Evolutionary conservation across 495 filamentous ascomycete genomes (phyloP).

Genomic region (Neurospora hispaniola): DNA sequence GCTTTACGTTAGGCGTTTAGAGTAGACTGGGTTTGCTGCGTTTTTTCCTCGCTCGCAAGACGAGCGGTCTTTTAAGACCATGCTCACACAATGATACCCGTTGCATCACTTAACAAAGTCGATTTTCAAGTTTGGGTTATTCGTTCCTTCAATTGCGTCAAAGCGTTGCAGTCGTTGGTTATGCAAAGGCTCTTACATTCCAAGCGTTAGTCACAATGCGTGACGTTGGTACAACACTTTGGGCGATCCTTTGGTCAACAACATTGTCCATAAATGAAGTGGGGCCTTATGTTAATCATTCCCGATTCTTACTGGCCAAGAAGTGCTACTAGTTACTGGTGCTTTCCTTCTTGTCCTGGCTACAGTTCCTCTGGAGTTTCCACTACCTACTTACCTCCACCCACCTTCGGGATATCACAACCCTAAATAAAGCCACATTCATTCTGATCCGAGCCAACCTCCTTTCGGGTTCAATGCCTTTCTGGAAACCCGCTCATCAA

Average conservation of each 20-base stretch:
- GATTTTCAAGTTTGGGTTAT: neutral
- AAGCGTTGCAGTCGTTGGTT: neutral
- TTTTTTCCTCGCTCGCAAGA: neutral
- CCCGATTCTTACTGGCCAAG: neutral
- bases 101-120: conserved; percentile 3
- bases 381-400: neutral
- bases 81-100: conserved; percentile 14
- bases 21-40: neutral
- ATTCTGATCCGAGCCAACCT: neutral
- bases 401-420: neutral
- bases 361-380: neutral
- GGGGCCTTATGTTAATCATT: neutral
- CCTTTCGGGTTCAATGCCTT: neutral
- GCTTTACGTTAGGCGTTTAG: conserved; percentile 7
- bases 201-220: neutral
- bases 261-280: neutral
- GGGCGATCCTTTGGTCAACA: neutral
- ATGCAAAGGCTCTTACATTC: neutral
- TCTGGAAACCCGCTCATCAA: neutral
- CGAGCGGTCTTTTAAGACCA: neutral
- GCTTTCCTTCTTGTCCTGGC: neutral
- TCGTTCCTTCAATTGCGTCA: neutral
- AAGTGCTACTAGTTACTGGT: neutral
- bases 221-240: neutral
- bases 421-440: neutral